phyloP scores from a whole-genome alignment of 1,139 yeast genomes.

The Candida sp. region DNA sequence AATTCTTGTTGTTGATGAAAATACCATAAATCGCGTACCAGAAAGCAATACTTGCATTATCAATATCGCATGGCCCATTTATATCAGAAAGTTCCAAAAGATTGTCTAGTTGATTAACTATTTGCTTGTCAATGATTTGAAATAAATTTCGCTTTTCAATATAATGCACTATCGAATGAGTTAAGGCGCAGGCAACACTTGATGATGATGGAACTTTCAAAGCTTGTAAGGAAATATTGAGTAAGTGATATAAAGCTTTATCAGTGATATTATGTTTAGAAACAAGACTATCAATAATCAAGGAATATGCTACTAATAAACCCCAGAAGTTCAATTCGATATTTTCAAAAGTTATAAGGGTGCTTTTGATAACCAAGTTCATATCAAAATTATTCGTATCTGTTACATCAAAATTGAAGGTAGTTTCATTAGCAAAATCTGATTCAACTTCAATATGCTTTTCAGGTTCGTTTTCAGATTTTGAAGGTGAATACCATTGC shows the following conservation, averaged over 20 bases:
- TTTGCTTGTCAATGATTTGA: slow-evolving; percentile 28
- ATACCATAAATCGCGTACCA: slow-evolving; percentile 47
- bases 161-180: slow-evolving; percentile 12
- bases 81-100: slow-evolving; percentile 52
- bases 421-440: neutral
- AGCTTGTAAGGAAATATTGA: slow-evolving; percentile 45
- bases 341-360: slow-evolving; percentile 21
- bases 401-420: slow-evolving; percentile 5
- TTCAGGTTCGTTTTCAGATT: neutral
- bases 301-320: slow-evolving; percentile 25
- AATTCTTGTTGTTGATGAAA: slow-evolving; percentile 19
- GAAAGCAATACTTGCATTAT: slow-evolving; percentile 46
- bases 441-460: slow-evolving; percentile 1
- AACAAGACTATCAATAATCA: slow-evolving; percentile 11
- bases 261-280: slow-evolving; percentile 2
- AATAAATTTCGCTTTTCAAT: slow-evolving; percentile 11
- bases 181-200: slow-evolving; percentile 18
- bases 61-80: slow-evolving; percentile 52
- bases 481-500: slow-evolving; percentile 9
- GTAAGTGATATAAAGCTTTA: slow-evolving; percentile 11
- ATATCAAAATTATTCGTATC: slow-evolving; percentile 5
- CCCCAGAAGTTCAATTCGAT: slow-evolving; percentile 29
- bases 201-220: slow-evolving; percentile 28
- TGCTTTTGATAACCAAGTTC: slow-evolving; percentile 12
- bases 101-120: slow-evolving; percentile 44